phyloP scores from a whole-genome alignment of 2,329 filamentous ascomycete species.

The Eutypa lata region DNA sequence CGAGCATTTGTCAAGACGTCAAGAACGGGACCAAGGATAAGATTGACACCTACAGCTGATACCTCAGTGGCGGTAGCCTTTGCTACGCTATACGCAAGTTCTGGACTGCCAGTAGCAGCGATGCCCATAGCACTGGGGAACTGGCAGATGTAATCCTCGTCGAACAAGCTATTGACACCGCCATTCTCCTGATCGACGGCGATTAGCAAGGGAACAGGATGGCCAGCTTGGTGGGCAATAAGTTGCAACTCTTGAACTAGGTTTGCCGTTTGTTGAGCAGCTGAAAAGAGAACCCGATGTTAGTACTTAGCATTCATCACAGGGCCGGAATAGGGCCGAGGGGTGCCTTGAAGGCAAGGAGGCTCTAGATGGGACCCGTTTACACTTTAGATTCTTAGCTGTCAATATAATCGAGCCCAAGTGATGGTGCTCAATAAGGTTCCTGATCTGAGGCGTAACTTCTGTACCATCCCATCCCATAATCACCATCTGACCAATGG shows the following conservation, averaged over 20 bases:
- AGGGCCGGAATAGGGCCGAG: slow-evolving; percentile 3
- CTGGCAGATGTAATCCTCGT: slow-evolving; percentile 92
- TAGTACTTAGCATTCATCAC: slow-evolving; percentile 27
- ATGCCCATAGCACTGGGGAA: slow-evolving; percentile 97
- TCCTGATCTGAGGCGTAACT: slow-evolving; percentile 78
- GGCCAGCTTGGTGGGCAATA: slow-evolving; percentile 85
- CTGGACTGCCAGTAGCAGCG: slow-evolving; percentile 82
- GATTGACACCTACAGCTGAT: slow-evolving; percentile 88
- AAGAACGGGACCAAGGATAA: slow-evolving; percentile 89
- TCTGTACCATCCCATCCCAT: slow-evolving; percentile 86
- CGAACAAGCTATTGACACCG: slow-evolving; percentile 93
- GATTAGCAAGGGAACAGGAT: slow-evolving; percentile 84
- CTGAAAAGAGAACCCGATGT: slow-evolving; percentile 44
- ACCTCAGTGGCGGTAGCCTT: slow-evolving; percentile 93
- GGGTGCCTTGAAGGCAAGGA: slow-evolving; percentile 3
- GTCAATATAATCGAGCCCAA: slow-evolving; percentile 84
- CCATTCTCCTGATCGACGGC: slow-evolving; percentile 97
- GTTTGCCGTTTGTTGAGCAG: slow-evolving; percentile 83
- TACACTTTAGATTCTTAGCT: slow-evolving; percentile 83
- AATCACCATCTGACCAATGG: slow-evolving; percentile 73
- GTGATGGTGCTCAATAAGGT: slow-evolving; percentile 78
- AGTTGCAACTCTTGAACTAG: slow-evolving; percentile 90
- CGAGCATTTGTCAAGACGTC: slow-evolving; percentile 92
- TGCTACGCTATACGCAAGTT: slow-evolving; percentile 84
- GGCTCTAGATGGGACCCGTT: slow-evolving; percentile 23